phyloP scores from a whole-genome alignment of 306 rosid species.

The Vigna unguiculata region DNA sequence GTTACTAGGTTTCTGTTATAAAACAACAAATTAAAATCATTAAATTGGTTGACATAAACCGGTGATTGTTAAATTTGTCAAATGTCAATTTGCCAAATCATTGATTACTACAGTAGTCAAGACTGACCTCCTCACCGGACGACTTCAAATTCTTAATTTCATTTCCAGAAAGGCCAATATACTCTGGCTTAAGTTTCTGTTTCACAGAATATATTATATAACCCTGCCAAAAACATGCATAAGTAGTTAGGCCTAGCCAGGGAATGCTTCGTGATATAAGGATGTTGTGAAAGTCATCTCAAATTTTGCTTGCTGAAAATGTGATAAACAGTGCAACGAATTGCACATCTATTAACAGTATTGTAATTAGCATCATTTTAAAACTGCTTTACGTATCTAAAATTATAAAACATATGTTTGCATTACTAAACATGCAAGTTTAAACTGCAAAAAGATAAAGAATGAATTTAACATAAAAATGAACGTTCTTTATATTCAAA shows the following conservation, averaged over 20 bases:
- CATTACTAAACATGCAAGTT: not conserved
- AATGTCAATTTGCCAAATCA: constrained; percentile 29
- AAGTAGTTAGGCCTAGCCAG: not conserved
- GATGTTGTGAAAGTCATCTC: not conserved
- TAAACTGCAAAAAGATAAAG: not conserved
- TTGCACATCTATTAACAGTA: constrained; percentile 26
- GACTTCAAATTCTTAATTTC: constrained; percentile 77
- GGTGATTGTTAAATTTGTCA: constrained; percentile 19
- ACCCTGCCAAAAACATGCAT: constrained; percentile 69
- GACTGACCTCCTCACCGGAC: constrained; percentile 88
- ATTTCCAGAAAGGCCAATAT: constrained; percentile 63
- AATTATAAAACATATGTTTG: constrained; percentile 22
- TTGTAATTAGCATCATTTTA: constrained; percentile 2
- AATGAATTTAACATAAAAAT: not conserved
- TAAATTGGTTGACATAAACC: constrained; percentile 11
- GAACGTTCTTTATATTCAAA: constrained; percentile 14
- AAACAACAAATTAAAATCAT: not conserved
- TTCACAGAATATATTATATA: constrained; percentile 73
- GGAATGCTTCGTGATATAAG: constrained; percentile 9
- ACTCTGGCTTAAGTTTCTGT: constrained; percentile 82
- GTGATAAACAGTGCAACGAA: constrained; percentile 1
- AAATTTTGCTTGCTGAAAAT: constrained; percentile 21
- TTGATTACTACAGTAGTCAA: constrained; percentile 39
- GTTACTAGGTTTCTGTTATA: constrained; percentile 3
- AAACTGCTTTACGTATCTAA: constrained; percentile 13